Conservation (phyloP, 371 early-diverging fungal species). For the Smittium culicis region DNA sequence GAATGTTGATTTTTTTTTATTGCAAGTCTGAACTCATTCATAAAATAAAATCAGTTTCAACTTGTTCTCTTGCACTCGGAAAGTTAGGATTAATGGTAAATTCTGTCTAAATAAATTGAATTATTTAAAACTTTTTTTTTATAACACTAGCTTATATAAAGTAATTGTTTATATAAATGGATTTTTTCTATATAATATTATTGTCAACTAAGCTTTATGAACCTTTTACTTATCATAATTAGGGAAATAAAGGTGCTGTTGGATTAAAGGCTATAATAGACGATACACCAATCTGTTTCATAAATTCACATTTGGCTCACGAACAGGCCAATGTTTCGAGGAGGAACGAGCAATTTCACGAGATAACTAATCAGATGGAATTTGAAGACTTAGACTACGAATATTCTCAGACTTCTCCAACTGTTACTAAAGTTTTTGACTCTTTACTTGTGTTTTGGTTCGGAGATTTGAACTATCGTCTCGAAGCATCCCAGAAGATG, state of each 20-base stretch:
- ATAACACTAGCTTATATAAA: background rate
- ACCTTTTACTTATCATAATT: background rate
- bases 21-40: conserved; percentile 39
- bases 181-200: too few relatives aligned
- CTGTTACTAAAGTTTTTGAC: conserved; percentile 20
- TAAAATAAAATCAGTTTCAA: conserved; percentile 42
- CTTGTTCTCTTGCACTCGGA: conserved; percentile 54
- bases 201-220: conserved; percentile 17
- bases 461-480: conserved; percentile 89
- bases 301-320: conserved; percentile 82
- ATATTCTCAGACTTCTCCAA: conserved; percentile 7
- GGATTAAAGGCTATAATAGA: conserved; percentile 56
- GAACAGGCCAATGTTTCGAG: conserved; percentile 59
- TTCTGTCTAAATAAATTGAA: background rate
- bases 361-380: conserved; percentile 53
- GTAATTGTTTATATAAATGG: conserved; percentile 29
- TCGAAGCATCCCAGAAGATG: conserved; percentile 45
- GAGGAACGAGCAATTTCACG: conserved; percentile 77
- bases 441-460: conserved; percentile 58
- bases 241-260: conserved; percentile 90
- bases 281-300: conserved; percentile 73
- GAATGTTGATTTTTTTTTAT: conserved; percentile 69
- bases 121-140: background rate
- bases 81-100: conserved; percentile 54
- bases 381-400: conserved; percentile 34